Evolutionary conservation across 352 stramenopile genomes (phyloP), one percentile per base, ranked within the genome.

Genomic region (Globisporangium iwayamae): DNA sequence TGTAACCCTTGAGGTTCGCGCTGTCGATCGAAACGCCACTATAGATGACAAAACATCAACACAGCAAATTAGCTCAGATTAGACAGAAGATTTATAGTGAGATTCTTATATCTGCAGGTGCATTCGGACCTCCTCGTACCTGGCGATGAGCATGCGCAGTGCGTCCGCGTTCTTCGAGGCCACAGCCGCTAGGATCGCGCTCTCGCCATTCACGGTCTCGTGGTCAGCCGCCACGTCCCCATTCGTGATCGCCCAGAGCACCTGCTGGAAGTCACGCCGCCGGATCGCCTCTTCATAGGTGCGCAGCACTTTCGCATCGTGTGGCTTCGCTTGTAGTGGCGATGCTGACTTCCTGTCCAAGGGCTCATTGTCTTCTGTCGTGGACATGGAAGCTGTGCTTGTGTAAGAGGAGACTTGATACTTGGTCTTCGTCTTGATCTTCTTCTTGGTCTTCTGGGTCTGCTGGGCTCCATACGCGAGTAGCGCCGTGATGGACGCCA

Each of bases 181-280:
- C 4, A 90, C 72, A 9, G 83, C 83, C 13, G 73, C 83, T 39
- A 92, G 66, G 14, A 94, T 62, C 8, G 80, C 73, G 4, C 70
- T 91, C 48, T 94, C 85, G 0, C 78, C 85, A 18, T 66, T 76
- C 18, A 58, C 60, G 0, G 74, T 89, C 71, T 94, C 85, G 30
- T 83, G 75, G 18, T 78, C 70, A 2, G 70, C 75, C 16, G 64
- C 51, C 2, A 89, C 72, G 20, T 84, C 74, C 0, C 67, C 79
- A 43, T 79, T 90, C 32, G 75, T 78, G 30, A 94, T 85, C 71
- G 90, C 71, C 85, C 83, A 94, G 25, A 94, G 60, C 48, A 88
- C 72, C 4, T 71, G 54, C 25, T 74, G 61, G 48, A 94, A 88
- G 48, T 94, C 83, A 14, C 80, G 73, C 36, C 75, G 74, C 25